A percentile compares a stretch with the other conserved stretches of the same genome.
phyloP scores from a whole-genome alignment of 116 monocot species.

The Phalaenopsis hybrid region DNA sequence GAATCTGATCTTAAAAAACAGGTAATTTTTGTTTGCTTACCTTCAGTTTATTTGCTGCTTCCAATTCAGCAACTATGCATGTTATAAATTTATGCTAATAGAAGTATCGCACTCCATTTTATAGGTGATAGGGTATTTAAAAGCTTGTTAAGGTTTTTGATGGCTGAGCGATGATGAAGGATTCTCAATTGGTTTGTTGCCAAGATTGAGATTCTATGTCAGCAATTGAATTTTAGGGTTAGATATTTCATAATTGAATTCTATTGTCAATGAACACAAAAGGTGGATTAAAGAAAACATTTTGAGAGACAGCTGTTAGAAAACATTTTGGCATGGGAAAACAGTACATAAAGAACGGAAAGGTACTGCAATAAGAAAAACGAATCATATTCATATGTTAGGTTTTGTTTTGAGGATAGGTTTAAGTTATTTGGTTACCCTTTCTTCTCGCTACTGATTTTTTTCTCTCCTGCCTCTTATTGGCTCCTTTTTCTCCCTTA shows the following conservation, averaged over 20 bases:
- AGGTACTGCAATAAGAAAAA: neutral
- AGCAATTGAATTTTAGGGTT: neutral
- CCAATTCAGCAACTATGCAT: neutral
- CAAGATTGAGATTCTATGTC: neutral
- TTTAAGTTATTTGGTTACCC: neutral
- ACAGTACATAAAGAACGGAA: neutral
- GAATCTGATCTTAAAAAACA: slow-evolving; percentile 74
- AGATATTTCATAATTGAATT: neutral
- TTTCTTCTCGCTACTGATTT: too few relatives aligned
- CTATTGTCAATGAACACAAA: neutral
- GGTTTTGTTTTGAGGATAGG: neutral
- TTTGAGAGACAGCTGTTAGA: too few relatives aligned
- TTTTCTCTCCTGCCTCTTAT: too few relatives aligned
- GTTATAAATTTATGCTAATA: neutral
- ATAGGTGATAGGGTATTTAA: neutral
- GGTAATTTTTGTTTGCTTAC: slow-evolving; percentile 20
- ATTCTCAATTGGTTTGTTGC: neutral
- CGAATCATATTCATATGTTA: neutral
- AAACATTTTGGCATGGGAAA: neutral
- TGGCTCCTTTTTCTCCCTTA: too few relatives aligned
- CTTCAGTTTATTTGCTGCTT: neutral
- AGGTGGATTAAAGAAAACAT: too few relatives aligned
- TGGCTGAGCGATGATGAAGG: neutral
- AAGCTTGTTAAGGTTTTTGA: neutral
- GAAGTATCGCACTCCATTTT: neutral